A percentile compares a stretch with the other conserved stretches of the same genome.
phyloP scores from a whole-genome alignment of 768 basidiomycete genomes.

The Tylopilus sp. region DNA sequence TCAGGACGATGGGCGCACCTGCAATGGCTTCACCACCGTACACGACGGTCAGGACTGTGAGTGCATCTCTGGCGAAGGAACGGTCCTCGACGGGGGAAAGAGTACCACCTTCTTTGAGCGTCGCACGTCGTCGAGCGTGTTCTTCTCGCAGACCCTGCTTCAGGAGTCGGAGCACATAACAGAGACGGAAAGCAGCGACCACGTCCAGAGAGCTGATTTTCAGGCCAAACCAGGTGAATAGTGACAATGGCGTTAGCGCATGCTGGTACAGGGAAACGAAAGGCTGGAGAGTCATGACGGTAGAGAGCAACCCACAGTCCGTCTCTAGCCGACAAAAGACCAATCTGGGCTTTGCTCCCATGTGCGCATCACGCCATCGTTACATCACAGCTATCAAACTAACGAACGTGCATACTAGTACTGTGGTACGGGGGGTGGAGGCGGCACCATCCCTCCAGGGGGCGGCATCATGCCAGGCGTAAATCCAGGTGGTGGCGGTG shows the following conservation, averaged over 20 bases:
- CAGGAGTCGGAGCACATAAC: conserved; percentile 64
- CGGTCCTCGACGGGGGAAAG: conserved; percentile 39
- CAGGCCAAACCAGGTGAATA: conserved; percentile 65
- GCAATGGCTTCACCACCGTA: conserved; percentile 76
- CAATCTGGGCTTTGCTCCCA: neutral
- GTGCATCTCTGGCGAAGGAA: conserved; percentile 56
- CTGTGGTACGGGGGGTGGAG: conserved; percentile 42
- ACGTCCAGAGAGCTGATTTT: conserved; percentile 62
- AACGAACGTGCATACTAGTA: conserved; percentile 23
- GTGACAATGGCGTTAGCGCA: conserved; percentile 55
- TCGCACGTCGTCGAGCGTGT: conserved; percentile 38
- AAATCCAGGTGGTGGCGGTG: conserved; percentile 68
- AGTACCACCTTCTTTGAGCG: neutral
- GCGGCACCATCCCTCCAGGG: conserved; percentile 37
- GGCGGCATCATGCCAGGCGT: conserved; percentile 42
- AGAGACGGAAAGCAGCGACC: conserved; percentile 64
- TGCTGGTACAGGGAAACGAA: conserved; percentile 52
- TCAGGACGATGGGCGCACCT: conserved; percentile 38
- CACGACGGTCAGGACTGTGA: conserved; percentile 62
- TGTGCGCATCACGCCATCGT: neutral
- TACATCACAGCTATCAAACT: neutral
- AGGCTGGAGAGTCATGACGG: conserved; percentile 35
- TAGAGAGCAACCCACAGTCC: neutral
- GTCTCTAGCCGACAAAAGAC: neutral
- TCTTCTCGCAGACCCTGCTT: conserved; percentile 46